phyloP scores from a whole-genome alignment of 1,139 yeast species.

The Diutina sp. region DNA sequence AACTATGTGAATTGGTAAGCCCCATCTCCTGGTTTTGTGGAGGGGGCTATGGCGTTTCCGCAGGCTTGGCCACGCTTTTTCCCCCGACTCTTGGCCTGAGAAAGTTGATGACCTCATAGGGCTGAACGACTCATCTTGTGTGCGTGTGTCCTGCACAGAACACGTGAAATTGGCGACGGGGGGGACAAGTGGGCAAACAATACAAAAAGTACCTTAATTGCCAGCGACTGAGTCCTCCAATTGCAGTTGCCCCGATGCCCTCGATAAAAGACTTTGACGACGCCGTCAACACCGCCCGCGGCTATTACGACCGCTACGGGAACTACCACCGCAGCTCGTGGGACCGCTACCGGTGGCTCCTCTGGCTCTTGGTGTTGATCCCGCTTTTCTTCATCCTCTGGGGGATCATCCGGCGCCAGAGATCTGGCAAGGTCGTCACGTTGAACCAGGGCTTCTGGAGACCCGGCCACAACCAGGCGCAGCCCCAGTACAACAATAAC shows the following conservation, averaged over 20 bases:
- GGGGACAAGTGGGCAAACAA: not conserved
- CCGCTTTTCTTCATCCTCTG: not conserved
- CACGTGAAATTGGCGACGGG: not conserved
- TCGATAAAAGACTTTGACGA: not conserved
- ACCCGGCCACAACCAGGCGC: not conserved
- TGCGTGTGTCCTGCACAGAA: not conserved
- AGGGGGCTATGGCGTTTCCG: not conserved
- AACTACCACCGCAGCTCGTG: not conserved
- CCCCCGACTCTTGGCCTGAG: not conserved
- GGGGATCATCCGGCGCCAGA: not conserved
- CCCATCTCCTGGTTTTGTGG: too few species aligned
- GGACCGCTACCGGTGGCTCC: not conserved
- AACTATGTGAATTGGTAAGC: too few species aligned
- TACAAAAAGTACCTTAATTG: not conserved
- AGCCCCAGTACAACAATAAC: not conserved
- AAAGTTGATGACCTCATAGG: not conserved
- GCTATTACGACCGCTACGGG: not conserved
- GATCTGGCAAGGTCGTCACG: not conserved
- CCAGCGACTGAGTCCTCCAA: not conserved
- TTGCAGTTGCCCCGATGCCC: not conserved
- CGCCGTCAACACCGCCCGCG: not conserved
- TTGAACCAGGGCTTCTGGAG: slow-evolving; percentile 1
- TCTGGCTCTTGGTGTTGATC: not conserved
- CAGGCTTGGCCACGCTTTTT: not conserved
- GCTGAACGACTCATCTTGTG: not conserved